Percentiles rank a stretch among this genome's conserved stretches.
phyloP scores from a whole-genome alignment of 257 asterid genomes.

The Solanum chilense region DNA sequence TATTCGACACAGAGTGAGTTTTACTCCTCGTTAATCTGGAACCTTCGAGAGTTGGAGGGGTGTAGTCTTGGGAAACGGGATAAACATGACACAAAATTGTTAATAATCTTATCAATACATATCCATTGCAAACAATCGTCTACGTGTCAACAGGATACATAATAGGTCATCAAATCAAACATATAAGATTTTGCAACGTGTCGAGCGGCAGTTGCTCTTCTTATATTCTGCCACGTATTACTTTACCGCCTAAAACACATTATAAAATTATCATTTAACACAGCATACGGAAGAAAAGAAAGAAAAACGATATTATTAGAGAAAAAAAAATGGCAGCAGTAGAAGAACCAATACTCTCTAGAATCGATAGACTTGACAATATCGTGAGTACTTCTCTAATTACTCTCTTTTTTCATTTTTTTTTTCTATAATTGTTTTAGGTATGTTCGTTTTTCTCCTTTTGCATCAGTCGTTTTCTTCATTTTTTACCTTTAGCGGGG shows the following conservation, averaged over 20 bases:
- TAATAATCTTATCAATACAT: neutral
- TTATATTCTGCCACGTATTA: neutral
- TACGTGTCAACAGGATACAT: neutral
- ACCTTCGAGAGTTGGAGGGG: neutral
- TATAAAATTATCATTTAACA: neutral
- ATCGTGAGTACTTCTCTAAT: conserved; percentile 19
- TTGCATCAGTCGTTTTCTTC: neutral
- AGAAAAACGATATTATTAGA: neutral
- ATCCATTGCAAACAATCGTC: neutral
- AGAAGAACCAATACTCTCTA: conserved; percentile 58
- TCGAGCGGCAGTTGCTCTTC: neutral
- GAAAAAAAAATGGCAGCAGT: conserved; percentile 5
- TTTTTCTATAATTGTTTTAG: neutral
- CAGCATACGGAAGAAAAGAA: neutral
- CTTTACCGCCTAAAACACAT: neutral
- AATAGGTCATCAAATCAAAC: neutral
- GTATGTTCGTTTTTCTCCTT: neutral
- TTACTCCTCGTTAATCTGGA: neutral
- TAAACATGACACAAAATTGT: neutral
- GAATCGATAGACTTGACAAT: conserved; percentile 49
- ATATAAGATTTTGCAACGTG: neutral
- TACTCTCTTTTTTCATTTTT: neutral
- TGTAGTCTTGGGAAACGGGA: neutral
- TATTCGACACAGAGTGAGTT: no score
- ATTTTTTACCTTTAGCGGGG: neutral